Evolutionary conservation across 1,284 basidiomycete species (phyloP), one percentile per base, ranked within the genome.

Genomic region (Puccinia sorghi): DNA sequence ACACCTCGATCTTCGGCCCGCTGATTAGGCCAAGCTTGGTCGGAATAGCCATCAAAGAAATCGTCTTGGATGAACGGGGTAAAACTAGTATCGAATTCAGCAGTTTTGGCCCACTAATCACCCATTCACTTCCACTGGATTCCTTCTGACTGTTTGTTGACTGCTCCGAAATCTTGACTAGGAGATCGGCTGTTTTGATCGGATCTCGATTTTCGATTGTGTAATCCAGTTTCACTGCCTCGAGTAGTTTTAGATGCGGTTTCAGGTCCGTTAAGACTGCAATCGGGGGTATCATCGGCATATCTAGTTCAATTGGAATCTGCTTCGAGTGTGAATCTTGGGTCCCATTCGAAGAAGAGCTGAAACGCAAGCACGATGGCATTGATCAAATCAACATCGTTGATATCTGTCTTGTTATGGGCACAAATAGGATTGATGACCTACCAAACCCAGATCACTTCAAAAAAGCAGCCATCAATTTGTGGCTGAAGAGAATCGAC

Each of bases 391-490:
- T 25, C 25, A 17, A 46, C 46, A 25, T 66, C 25, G 6, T 37
- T 46, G 8, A 43, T 25, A 20, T 37, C 39, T 20, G 25, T 12
- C 20, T 63, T 63, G 13, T 63, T 39, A 4, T 39, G 13, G 17
- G 6, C 5, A 37, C 11, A 37, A 17, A 39, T 39, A 6, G 41
- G 25, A 39, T 61, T 13, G 25, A 50, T 46, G 7, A 39, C 69
- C 20, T 76, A 76, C 74, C 74, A 66, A 1, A n/a, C 50, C 74
- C 74, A 76, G 20, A 50, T 67, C 27, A 67, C 63, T 46, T 67
- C 63, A 22, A 69, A 54, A 43, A 22, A 63, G 48, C 74, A 67
- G 46, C 41, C 73, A 25, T 27, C 12, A 13, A 64, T 25, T 22
- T 25, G 46, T 37, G 37, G 25, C 32, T 54, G 63, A 41, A 54